Evolutionary conservation across 345 rosid genomes (phyloP), one percentile per base, ranked within the genome.

Genomic region (Geranium rotundifolium): DNA sequence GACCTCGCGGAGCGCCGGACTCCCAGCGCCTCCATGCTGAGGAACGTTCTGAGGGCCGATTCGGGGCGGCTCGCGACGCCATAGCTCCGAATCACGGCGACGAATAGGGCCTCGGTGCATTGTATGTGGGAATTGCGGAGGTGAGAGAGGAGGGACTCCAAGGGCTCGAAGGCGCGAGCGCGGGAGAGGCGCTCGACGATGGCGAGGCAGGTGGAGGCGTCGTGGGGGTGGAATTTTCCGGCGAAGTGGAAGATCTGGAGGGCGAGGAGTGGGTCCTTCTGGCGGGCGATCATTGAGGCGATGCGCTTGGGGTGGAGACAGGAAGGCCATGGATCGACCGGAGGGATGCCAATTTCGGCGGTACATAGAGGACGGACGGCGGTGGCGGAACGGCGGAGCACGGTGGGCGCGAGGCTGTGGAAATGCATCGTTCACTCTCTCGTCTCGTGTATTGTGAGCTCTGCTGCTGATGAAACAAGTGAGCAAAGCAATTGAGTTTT

Each of bases 171-270:
- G 58, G 86, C 86, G 27, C 98, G 95, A 1, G 95, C 93, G 17
- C 96, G 95, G 12, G 89, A 75, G 76, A 91, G 89, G 71, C 84
- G 86, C 54, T 75, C 74, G 76, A 91, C 81, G 61, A 91, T 85
- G 60, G 90, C 78, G 73, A 78, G 80, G 79, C 85, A 89, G 60
- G 98, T 86, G 34, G 84, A 85, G 79, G 76, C 80, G 27, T 81
- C 88, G 61, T 88, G 93, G 18, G 73, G 88, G 67, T 91, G 96
- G 63, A 75, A 85, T 71, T 82, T 89, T 0, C 87, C 86, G 30
- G 98, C 95, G 77, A 85, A 80, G 19, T 80, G 68, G 86, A 89
- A 91, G 63, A 87, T 87, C 72, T 87, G 98, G 78, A 89, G 83
- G 56, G 95, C 89, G 4, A 91, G 95, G 72, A 85, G 95, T 61